Percentiles rank a stretch among this genome's conserved stretches.
Evolutionary conservation across 805 yeast species (phyloP).

Genomic region (Saccharomycopsis javanensis): DNA sequence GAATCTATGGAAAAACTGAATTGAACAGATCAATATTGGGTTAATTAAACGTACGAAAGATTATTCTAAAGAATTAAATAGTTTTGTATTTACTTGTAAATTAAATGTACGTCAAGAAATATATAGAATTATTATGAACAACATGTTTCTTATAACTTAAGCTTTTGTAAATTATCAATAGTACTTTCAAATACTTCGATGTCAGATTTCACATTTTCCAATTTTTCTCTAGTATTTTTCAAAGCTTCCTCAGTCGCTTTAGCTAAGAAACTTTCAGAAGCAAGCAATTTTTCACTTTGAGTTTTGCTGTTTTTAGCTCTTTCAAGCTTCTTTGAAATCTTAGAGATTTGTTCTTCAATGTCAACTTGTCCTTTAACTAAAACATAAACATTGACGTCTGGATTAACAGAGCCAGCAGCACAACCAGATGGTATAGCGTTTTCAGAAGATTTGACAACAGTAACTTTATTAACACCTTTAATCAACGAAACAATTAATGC

Average conservation of each 20-base stretch:
- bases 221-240: slow-evolving; percentile 59
- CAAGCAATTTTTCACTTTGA: slow-evolving; percentile 42
- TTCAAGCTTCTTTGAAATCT: slow-evolving; percentile 67
- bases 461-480: slow-evolving; percentile 75
- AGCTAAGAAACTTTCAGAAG: slow-evolving; percentile 65
- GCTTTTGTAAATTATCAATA: slow-evolving; percentile 70
- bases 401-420: slow-evolving; percentile 72
- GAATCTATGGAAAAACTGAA: not conserved
- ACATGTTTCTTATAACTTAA: slow-evolving; percentile 48
- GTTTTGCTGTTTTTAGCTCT: slow-evolving; percentile 55
- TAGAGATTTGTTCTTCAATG: slow-evolving; percentile 79
- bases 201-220: slow-evolving; percentile 71
- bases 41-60: not conserved
- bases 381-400: slow-evolving; percentile 77
- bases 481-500: slow-evolving; percentile 85
- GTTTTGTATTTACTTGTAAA: not conserved
- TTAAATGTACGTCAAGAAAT: too few species aligned
- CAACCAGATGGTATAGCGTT: slow-evolving; percentile 78
- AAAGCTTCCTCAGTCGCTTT: slow-evolving; percentile 80
- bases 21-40: not conserved
- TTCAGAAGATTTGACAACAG: slow-evolving; percentile 44
- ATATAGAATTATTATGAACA: too few species aligned
- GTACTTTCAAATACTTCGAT: slow-evolving; percentile 84
- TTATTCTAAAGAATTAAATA: not conserved
- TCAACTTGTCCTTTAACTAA: slow-evolving; percentile 93